Base-by-base conservation (phyloP, 2,329 filamentous ascomycete species). In the Ophiocordyceps camponoti-saundersi region DNA sequence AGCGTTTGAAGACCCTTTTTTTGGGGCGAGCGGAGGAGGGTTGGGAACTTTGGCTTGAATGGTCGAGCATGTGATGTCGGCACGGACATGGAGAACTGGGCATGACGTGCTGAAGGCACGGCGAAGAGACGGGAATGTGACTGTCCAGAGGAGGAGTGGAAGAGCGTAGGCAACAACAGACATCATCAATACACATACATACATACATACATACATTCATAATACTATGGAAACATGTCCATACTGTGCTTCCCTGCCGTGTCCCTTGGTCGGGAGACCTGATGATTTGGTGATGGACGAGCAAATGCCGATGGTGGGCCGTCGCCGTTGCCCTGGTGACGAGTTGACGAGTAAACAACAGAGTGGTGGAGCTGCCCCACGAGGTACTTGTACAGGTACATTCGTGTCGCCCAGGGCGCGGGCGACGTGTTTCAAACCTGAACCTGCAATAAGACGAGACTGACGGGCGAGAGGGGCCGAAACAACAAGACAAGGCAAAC, bases 1-100 rank as follows among this genome's bases (percentile, higher is more conserved):
- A 65, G 57, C 55, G 56, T 53, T 55, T 57, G 21, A 46, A 48
- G 47, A 46, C 44, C 2, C 26, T 29, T 11, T 29, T 29, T 29
- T 29, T 4, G 8, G 23, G 23, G 23, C 23, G 5, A 8, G 23
- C 23, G 8, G 36, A 39, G 18, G 36, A 18, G n/a, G 34, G 6
- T 2, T 15, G 16, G 4, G 10, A n/a, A 10, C 10, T 6, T 13
- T 16, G 12, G 13, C 10, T 15, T 2, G 6, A 13, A 13, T 32
- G 5, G 30, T 34, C 32, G 32, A 34, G 32, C 5, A 29, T 29
- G 26, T 29, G 26, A 11, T 29, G 5, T 29, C 11, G 26, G 26
- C 26, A 29, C 7, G 26, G 7, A 10, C 26, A 29, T 29, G 8
- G 26, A 11, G 8, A 11, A 29, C 26, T 29, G 26, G 26, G 26